Conservation (phyloP, 345 rosid species). For the Linum usitatissimum region DNA sequence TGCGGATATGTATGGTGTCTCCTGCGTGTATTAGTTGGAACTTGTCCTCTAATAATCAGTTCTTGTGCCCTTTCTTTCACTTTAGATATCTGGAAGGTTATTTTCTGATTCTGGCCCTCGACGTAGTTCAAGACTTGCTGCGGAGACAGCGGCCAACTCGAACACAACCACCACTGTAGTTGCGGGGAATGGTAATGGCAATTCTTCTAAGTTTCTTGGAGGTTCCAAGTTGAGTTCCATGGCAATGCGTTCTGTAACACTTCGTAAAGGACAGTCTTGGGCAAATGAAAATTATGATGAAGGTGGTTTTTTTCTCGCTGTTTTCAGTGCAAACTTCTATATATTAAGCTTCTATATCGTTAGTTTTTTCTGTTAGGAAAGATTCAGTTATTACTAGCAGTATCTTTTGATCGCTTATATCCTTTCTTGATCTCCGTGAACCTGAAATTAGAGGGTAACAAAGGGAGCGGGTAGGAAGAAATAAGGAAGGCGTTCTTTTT, state of each 20-base stretch:
- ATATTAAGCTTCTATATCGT: neutral
- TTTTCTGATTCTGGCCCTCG: constrained; percentile 95
- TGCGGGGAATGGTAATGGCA: constrained; percentile 63
- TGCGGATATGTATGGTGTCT: neutral
- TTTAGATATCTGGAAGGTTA: constrained; percentile 92
- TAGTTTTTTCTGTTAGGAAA: neutral
- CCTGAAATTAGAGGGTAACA: too few species aligned
- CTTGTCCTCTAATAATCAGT: constrained; percentile 3
- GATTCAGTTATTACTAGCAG: constrained; percentile 8
- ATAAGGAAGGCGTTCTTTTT: too few species aligned
- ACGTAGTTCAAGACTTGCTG: constrained; percentile 71
- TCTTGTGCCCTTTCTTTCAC: constrained; percentile 1
- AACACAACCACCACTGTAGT: constrained; percentile 37
- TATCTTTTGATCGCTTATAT: neutral
- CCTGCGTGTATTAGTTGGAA: neutral
- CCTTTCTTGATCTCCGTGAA: too few species aligned
- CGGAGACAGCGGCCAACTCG: constrained; percentile 50
- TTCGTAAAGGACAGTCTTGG: constrained; percentile 84
- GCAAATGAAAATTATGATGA: constrained; percentile 82
- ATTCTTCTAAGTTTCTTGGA: constrained; percentile 71
- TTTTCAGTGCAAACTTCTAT: constrained; percentile 3
- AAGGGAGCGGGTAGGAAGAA: too few species aligned
- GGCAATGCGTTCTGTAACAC: constrained; percentile 70
- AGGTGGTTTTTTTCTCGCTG: constrained; percentile 37
- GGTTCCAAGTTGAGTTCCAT: constrained; percentile 68